Conservation (phyloP, 768 basidiomycete species). For the Boletus insuetus region DNA sequence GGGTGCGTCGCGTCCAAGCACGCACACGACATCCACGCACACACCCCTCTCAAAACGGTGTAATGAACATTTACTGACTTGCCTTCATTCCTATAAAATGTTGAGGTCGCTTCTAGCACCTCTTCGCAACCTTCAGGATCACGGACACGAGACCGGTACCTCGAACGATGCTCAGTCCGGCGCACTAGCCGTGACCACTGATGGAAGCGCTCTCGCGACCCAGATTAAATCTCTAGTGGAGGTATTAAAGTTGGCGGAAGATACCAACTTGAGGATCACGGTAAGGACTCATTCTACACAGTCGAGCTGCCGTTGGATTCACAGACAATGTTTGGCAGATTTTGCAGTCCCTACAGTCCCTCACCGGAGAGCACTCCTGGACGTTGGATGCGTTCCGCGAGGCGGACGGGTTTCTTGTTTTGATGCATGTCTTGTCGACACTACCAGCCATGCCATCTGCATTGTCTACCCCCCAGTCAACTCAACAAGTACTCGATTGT, state of each 20-base stretch:
- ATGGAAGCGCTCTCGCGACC: conserved; percentile 24
- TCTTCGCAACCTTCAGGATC: conserved; percentile 53
- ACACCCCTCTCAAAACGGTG: background rate
- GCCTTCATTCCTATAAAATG: conserved; percentile 36
- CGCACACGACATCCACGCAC: background rate
- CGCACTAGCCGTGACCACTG: background rate
- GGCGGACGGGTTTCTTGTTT: conserved; percentile 73
- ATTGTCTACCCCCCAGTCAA: conserved; percentile 30
- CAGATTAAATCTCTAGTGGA: conserved; percentile 71
- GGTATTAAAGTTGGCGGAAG: conserved; percentile 59
- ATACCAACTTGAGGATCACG: conserved; percentile 45
- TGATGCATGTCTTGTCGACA: conserved; percentile 71
- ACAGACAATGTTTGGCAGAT: conserved; percentile 39
- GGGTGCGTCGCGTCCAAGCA: background rate
- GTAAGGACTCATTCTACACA: conserved; percentile 35
- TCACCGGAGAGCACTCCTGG: conserved; percentile 59
- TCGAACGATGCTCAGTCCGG: conserved; percentile 25
- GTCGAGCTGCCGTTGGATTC: background rate
- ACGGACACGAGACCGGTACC: conserved; percentile 26
- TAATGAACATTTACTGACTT: conserved; percentile 5
- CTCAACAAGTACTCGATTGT: conserved; percentile 47
- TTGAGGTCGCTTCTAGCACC: conserved; percentile 59
- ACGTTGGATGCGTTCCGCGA: conserved; percentile 80
- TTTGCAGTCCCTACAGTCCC: conserved; percentile 62
- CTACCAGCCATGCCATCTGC: conserved; percentile 35